Evolutionary conservation across 2,329 filamentous ascomycete species (phyloP), one percentile per base, ranked within the genome.

Genomic region (Diplocarpon mali): DNA sequence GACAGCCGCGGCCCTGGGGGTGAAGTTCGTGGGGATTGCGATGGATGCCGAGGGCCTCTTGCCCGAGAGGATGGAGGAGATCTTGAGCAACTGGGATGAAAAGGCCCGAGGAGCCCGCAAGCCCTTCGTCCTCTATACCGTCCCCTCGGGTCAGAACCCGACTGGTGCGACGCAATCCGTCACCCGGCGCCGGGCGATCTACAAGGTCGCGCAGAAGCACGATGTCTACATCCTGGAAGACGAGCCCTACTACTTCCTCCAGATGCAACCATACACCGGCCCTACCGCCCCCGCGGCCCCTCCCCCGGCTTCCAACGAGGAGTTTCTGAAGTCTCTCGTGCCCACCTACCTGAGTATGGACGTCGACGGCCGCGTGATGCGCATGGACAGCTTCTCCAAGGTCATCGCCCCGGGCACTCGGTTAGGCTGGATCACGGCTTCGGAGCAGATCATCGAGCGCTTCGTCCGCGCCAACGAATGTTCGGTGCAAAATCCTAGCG

Each of bases 321-420:
- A 83, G 10, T 95, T 95, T 63, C 68, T 96, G 47, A 68, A 73
- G 10, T 69, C 75, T 2, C 72, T 94, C 5, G 71, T 87, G 4
- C 87, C 88, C 0, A 83, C 83, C 2, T 78, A 83, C 44, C 71
- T 95, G 28, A 85, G 78, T 64, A 72, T 95, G 57, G 89, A 95
- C 60, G 71, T 76, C 1, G 88, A 95, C 62, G 90, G 89, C 7
- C 83, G 89, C 49, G 89, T 95, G 30, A 72, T 95, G 68, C 83
- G 89, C 30, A 75, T 95, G 65, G 89, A 95, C 62, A 94, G 87
- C 0, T 93, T 95, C 67, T 93, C 85, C 58, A 95, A 95, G 67
- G 85, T 95, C 1, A 72, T 95, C 28, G 75, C 87, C 0, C 89
- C 90, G 0, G 89, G 89, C 8, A 80, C 83, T 12, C 78, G 89